Conservation (phyloP, 208 protist species). For the Leishmania braziliensis region DNA sequence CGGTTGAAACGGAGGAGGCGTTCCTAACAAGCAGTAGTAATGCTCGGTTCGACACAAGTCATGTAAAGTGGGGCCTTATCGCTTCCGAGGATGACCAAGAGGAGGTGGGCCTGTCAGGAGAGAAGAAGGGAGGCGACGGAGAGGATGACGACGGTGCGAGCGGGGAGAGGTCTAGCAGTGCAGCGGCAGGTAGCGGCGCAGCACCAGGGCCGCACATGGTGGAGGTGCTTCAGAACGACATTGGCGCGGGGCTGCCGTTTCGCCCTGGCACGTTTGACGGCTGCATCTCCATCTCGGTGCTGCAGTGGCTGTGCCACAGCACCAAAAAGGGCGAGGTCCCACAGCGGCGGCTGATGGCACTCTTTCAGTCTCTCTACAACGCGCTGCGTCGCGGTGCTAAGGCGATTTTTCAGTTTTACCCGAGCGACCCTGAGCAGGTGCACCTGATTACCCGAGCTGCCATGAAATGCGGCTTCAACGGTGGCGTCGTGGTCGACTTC, state of each 20-base stretch:
- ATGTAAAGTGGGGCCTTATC: constrained; percentile 82
- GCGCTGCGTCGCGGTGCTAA: constrained; percentile 90
- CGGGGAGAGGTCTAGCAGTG: background rate
- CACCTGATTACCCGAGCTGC: constrained; percentile 96
- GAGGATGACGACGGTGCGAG: constrained; percentile 12
- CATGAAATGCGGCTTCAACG: constrained; percentile 98
- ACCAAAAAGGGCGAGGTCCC: constrained; percentile 94
- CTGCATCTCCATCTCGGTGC: constrained; percentile 97
- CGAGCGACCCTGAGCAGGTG: constrained; percentile 94
- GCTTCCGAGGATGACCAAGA: constrained; percentile 46
- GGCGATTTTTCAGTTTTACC: constrained; percentile 98
- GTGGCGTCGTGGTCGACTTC: constrained; percentile 98
- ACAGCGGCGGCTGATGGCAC: constrained; percentile 89
- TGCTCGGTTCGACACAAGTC: constrained; percentile 46
- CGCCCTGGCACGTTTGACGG: constrained; percentile 98
- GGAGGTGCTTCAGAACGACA: constrained; percentile 94
- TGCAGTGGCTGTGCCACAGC: constrained; percentile 99
- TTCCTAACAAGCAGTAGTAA: constrained; percentile 30
- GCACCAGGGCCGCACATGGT: constrained; percentile 51
- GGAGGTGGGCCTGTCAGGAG: constrained; percentile 26
- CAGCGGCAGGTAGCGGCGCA: background rate
- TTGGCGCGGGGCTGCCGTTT: constrained; percentile 97
- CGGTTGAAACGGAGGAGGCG: constrained; percentile 23
- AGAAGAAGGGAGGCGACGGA: constrained; percentile 18
- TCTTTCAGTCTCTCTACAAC: constrained; percentile 98